Conservation (phyloP, 2,329 filamentous ascomycete genomes). For the Keithomyces neogunnii region DNA sequence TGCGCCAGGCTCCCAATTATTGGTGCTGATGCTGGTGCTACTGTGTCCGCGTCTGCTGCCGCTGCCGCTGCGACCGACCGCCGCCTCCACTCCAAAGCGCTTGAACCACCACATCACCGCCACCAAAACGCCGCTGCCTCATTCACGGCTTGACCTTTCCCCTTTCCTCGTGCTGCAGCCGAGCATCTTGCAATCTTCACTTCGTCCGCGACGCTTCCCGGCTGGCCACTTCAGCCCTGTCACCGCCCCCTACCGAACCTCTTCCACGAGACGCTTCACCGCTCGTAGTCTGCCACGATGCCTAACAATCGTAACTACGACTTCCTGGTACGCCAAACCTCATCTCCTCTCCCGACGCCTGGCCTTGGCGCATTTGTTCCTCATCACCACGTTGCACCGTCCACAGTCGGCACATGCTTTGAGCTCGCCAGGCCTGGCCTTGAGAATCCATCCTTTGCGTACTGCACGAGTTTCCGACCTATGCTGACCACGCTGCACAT, state of each 20-base stretch:
- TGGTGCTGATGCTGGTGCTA: no score
- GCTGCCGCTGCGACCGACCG: no score
- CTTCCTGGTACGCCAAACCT: conserved; percentile 66
- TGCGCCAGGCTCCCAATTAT: no score
- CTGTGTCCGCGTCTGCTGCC: no score
- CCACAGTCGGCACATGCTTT: background rate
- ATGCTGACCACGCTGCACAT: background rate
- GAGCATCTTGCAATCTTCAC: background rate
- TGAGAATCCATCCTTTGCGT: background rate
- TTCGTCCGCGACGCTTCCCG: background rate
- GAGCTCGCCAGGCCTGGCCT: background rate
- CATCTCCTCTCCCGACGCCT: conserved; percentile 7
- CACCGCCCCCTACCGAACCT: background rate
- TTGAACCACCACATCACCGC: conserved; percentile 4
- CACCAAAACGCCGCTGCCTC: conserved; percentile 7
- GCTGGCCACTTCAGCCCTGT: background rate
- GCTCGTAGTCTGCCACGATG: conserved; percentile 48
- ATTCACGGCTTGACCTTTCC: conserved; percentile 3
- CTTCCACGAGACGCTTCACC: conserved; percentile 1
- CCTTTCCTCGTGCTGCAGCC: conserved; percentile 3
- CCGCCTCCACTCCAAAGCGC: conserved; percentile 1
- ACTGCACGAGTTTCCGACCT: background rate
- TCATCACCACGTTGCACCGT: background rate
- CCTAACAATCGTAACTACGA: conserved; percentile 98
- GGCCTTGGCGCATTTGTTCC: background rate